A percentile compares a stretch with the other conserved stretches of the same genome.
Evolutionary conservation across 2,329 filamentous ascomycete genomes (phyloP).

Genomic region (Zasmidium angulare): DNA sequence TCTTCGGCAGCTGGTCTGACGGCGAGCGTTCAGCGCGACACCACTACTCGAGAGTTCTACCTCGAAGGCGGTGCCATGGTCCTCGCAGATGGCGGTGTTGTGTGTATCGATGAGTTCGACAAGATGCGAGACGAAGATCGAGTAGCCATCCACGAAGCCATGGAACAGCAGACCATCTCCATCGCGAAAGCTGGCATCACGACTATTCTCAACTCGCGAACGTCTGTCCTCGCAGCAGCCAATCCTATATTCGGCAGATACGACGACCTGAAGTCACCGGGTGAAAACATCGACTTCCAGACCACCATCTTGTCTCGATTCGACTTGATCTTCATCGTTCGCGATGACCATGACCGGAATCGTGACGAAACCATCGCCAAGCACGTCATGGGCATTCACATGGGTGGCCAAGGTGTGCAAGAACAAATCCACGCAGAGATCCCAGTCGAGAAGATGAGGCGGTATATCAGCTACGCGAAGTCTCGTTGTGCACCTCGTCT

Average conservation of each 20-base stretch:
- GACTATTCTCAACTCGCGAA: slow-evolving; percentile 93
- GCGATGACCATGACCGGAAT: slow-evolving; percentile 85
- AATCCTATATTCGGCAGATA: slow-evolving; percentile 98
- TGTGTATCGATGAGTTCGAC: slow-evolving; percentile 99
- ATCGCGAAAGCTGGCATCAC: slow-evolving; percentile 99
- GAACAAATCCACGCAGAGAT: slow-evolving; percentile 90
- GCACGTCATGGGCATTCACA: slow-evolving; percentile 97
- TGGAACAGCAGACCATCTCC: slow-evolving; percentile 99
- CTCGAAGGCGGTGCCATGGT: slow-evolving; percentile 99
- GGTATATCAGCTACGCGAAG: slow-evolving; percentile 96
- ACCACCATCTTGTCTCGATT: slow-evolving; percentile 98
- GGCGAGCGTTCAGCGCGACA: slow-evolving; percentile 91
- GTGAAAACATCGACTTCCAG: slow-evolving; percentile 99
- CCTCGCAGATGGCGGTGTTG: slow-evolving; percentile 90
- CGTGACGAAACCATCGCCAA: slow-evolving; percentile 92
- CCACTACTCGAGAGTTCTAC: slow-evolving; percentile 91
- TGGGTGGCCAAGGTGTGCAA: slow-evolving; percentile 80
- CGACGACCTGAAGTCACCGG: slow-evolving; percentile 95
- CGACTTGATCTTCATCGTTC: slow-evolving; percentile 99
- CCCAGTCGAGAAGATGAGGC: slow-evolving; percentile 92
- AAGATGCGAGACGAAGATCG: slow-evolving; percentile 99
- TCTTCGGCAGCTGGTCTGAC: slow-evolving; percentile 97
- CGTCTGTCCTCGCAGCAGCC: slow-evolving; percentile 89
- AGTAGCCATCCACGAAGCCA: slow-evolving; percentile 97
- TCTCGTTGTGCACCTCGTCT: slow-evolving; percentile 92